Evolutionary conservation across 805 yeast genomes (phyloP).

Genomic region (Hanseniaspora hatyaiensis): DNA sequence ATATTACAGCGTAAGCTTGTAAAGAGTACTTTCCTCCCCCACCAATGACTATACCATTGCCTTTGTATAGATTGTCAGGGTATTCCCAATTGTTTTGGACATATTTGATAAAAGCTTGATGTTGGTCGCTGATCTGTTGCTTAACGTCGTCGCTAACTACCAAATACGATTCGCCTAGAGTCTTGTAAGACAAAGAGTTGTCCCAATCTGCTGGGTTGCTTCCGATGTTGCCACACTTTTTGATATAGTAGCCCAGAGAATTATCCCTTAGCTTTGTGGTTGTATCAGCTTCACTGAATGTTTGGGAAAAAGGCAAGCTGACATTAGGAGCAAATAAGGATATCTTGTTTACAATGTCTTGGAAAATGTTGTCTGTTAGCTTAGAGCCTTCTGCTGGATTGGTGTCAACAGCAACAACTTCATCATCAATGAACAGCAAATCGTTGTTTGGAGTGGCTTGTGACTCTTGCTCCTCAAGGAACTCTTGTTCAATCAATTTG

Average conservation of each 20-base stretch:
- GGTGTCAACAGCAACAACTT: background rate
- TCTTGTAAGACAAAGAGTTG: background rate
- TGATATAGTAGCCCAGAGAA: conserved; percentile 10
- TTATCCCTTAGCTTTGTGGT: background rate
- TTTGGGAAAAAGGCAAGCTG: background rate
- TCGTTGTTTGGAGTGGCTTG: too few species aligned
- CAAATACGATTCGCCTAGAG: background rate
- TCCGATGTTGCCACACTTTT: conserved; percentile 2
- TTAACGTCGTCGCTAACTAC: conserved; percentile 3
- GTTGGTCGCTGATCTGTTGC: background rate
- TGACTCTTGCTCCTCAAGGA: too few species aligned
- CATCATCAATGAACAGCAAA: conserved; percentile 5
- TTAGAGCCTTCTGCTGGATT: background rate
- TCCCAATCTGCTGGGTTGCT: conserved; percentile 1
- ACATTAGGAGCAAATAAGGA: background rate
- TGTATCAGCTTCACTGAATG: conserved; percentile 6
- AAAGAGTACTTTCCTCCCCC: conserved; percentile 76
- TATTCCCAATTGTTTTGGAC: background rate
- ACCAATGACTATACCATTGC: conserved; percentile 48
- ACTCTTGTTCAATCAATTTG: too few species aligned
- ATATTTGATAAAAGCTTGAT: background rate
- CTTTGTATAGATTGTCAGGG: conserved; percentile 10
- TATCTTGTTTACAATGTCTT: conserved; percentile 4
- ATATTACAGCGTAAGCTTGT: conserved; percentile 53
- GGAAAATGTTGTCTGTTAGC: conserved; percentile 11